Evolutionary conservation across 2,329 filamentous ascomycete species (phyloP).

Genomic region (Pyricularia sp.): DNA sequence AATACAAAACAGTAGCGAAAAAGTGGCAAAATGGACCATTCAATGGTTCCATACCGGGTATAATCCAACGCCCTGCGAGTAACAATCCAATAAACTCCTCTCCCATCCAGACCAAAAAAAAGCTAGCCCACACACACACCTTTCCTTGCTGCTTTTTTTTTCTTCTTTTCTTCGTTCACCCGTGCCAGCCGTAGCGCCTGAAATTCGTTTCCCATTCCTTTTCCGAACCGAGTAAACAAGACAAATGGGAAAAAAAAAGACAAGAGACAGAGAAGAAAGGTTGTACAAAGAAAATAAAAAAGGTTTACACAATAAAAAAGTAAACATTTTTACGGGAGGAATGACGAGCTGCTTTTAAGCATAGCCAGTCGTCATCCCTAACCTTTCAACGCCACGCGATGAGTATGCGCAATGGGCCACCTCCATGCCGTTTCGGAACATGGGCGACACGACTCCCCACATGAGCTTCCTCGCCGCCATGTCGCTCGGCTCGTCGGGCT

Average conservation of each 20-base stretch:
- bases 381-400: conserved; percentile 20
- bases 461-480: conserved; percentile 17
- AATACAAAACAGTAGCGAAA: too few species aligned
- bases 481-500: conserved; percentile 16
- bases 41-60: background rate
- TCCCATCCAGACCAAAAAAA: background rate
- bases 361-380: conserved; percentile 28
- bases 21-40: background rate
- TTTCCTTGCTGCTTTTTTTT: background rate
- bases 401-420: conserved; percentile 36
- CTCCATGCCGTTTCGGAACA: conserved; percentile 25
- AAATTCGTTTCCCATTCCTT: background rate
- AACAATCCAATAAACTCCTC: background rate
- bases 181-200: background rate
- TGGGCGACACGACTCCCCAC: conserved; percentile 31
- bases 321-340: too few species aligned
- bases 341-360: conserved; percentile 14
- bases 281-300: background rate
- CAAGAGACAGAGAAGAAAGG: background rate
- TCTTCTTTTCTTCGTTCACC: too few species aligned
- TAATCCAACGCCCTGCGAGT: background rate
- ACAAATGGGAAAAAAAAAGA: background rate
- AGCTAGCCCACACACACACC: too few species aligned
- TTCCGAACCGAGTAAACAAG: background rate
- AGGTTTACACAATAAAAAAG: background rate